Conservation (phyloP, 73 alveolate species). For the Paramecium sonneborni region DNA sequence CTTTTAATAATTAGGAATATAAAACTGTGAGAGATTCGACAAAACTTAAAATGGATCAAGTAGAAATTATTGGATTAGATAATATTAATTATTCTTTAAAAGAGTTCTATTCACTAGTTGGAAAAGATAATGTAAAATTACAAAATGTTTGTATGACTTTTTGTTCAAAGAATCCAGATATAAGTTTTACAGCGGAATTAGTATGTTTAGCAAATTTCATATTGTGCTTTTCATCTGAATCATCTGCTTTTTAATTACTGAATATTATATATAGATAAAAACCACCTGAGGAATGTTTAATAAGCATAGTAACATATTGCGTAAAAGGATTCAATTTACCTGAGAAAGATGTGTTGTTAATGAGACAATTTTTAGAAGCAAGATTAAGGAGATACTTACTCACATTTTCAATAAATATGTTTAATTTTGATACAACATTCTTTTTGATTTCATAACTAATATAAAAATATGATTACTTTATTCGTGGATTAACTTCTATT, state of each 20-base stretch:
- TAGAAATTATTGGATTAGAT: constrained; percentile 9
- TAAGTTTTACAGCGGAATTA: not conserved
- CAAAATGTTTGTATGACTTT: not conserved
- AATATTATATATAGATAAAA: not conserved
- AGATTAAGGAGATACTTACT: not conserved
- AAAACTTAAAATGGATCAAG: not conserved
- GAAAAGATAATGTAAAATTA: not conserved
- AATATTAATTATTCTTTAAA: constrained; percentile 14
- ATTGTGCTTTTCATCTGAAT: constrained; percentile 25
- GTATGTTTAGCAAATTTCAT: not conserved
- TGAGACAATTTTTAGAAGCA: not conserved
- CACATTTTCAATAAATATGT: constrained; percentile 18
- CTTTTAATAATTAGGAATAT: not conserved
- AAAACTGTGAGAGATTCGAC: not conserved
- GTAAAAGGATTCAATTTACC: not conserved
- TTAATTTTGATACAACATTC: not conserved
- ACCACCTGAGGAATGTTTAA: not conserved
- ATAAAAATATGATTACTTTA: not conserved
- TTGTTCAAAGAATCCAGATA: not conserved
- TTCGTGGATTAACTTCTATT: not conserved
- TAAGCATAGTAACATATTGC: not conserved
- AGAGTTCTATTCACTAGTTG: not conserved
- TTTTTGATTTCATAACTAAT: not conserved
- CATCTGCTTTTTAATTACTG: not conserved
- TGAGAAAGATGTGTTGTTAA: not conserved